These are phyloP conservation scores for Ustilago xerochloae DNA, from an alignment of 1,284 basidiomycete species.

Conservation along the genomic window DNA sequence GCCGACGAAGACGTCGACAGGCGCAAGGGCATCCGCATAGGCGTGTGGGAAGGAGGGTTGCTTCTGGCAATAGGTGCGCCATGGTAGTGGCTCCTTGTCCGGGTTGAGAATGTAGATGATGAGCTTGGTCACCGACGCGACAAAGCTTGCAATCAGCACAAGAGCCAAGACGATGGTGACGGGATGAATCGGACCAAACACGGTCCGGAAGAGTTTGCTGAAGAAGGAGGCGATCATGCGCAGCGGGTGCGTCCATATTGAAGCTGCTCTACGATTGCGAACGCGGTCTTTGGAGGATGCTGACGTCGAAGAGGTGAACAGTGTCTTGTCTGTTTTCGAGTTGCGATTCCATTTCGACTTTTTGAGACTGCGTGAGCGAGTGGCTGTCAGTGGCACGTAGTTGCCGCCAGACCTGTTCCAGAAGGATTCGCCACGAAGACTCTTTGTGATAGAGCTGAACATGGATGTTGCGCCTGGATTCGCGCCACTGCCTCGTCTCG, in stretches of 20 bases:
- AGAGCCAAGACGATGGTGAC: constrained; percentile 54
- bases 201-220: constrained; percentile 46
- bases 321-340: constrained; percentile 35
- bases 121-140: constrained; percentile 55
- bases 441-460: constrained; percentile 42
- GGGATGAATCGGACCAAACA: constrained; percentile 54
- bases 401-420: constrained; percentile 36
- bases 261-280: constrained; percentile 18
- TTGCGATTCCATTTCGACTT: constrained; percentile 45
- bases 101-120: constrained; percentile 93
- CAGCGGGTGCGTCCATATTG: constrained; percentile 37
- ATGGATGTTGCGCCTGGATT: constrained; percentile 18
- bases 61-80: constrained; percentile 88
- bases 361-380: constrained; percentile 36
- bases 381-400: constrained; percentile 17
- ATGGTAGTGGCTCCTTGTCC: constrained; percentile 92
- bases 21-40: constrained; percentile 77
- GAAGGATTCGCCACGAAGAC: constrained; percentile 31
- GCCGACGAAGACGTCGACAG: constrained; percentile 88
- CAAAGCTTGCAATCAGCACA: constrained; percentile 54
- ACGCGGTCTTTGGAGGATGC: constrained; percentile 21
- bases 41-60: constrained; percentile 69
- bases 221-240: constrained; percentile 36
- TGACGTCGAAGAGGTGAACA: constrained; percentile 26
- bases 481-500: constrained; percentile 18